phyloP scores from a whole-genome alignment of 2,329 filamentous ascomycete species.

The Claviceps sp. region DNA sequence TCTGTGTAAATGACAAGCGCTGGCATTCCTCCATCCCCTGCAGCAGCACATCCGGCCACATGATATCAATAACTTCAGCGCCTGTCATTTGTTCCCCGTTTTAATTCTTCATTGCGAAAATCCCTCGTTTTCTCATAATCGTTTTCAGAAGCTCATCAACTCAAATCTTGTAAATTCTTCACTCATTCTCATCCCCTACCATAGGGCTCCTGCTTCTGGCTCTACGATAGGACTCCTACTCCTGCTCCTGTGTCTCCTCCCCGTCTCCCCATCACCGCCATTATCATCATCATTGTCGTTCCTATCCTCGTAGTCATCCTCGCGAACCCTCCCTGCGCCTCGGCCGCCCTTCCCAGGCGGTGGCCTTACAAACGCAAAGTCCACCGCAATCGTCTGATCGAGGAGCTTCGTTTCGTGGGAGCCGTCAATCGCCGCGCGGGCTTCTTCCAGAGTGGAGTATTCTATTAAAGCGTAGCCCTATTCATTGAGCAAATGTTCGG shows the following conservation, averaged over 20 bases:
- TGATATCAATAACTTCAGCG: too few species aligned
- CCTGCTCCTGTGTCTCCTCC: constrained; percentile 31
- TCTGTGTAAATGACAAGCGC: too few species aligned
- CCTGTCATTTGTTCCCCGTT: too few species aligned
- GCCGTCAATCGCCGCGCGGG: constrained; percentile 67
- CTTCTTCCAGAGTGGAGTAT: constrained; percentile 66
- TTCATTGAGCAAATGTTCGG: neutral
- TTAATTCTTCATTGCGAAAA: too few species aligned
- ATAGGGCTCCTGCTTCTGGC: constrained; percentile 16
- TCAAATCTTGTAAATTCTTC: constrained; percentile 1
- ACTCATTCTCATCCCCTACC: constrained; percentile 15
- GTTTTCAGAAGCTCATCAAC: too few species aligned
- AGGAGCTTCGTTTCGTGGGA: constrained; percentile 66
- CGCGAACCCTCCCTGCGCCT: constrained; percentile 20
- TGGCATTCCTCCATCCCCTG: too few species aligned
- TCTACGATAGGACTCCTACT: constrained; percentile 22
- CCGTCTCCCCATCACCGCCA: constrained; percentile 8
- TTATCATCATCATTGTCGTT: too few species aligned
- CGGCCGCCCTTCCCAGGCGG: constrained; percentile 42
- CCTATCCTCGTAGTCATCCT: constrained; percentile 11
- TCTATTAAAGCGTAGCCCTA: constrained; percentile 80
- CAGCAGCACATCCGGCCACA: too few species aligned
- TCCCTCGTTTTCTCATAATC: too few species aligned
- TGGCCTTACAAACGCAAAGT: constrained; percentile 76
- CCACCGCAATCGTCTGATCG: constrained; percentile 68